Conservation (phyloP, 2,329 filamentous ascomycete genomes). For the Calycina herbarum region DNA sequence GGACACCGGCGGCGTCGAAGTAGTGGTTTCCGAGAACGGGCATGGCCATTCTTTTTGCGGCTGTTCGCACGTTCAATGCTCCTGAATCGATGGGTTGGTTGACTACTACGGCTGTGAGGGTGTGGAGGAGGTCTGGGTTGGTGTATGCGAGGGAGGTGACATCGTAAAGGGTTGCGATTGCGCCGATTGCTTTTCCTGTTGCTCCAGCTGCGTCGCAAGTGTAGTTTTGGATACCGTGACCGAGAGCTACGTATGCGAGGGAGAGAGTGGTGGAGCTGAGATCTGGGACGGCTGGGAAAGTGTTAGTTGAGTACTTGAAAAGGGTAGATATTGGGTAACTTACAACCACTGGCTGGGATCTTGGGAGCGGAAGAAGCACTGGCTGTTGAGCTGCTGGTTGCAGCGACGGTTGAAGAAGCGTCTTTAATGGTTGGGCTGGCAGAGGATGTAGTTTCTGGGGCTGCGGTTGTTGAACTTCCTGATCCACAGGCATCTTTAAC, state of each 20-base stretch:
- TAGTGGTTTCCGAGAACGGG: conserved; percentile 32
- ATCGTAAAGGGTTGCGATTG: conserved; percentile 37
- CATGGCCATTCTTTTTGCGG: conserved; percentile 11
- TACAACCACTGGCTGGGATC: conserved; percentile 30
- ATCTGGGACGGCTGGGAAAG: conserved; percentile 25
- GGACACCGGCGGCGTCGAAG: conserved; percentile 32
- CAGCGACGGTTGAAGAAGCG: not conserved
- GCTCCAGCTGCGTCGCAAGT: conserved; percentile 30
- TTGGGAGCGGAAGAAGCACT: conserved; percentile 19
- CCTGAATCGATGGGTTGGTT: conserved; percentile 18
- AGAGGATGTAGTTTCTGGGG: not conserved
- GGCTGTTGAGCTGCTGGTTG: conserved; percentile 2
- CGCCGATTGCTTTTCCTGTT: conserved; percentile 29
- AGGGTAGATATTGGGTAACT: conserved; percentile 10
- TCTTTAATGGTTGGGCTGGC: not conserved
- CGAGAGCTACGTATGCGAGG: conserved; percentile 35
- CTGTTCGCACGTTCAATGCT: not conserved
- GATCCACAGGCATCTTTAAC: conserved; percentile 10
- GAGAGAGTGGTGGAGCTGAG: conserved; percentile 30
- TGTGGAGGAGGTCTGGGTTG: conserved; percentile 18
- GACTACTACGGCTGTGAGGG: conserved; percentile 27
- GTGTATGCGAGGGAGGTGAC: conserved; percentile 30
- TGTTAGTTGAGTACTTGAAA: conserved; percentile 11
- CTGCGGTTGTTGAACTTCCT: not conserved
- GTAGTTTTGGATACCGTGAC: conserved; percentile 39